Percentiles rank a stretch among this genome's conserved stretches.
These are phyloP conservation scores for Teratosphaeria destructans DNA, from an alignment of 2,329 filamentous ascomycete genomes.

Conservation along the genomic window DNA sequence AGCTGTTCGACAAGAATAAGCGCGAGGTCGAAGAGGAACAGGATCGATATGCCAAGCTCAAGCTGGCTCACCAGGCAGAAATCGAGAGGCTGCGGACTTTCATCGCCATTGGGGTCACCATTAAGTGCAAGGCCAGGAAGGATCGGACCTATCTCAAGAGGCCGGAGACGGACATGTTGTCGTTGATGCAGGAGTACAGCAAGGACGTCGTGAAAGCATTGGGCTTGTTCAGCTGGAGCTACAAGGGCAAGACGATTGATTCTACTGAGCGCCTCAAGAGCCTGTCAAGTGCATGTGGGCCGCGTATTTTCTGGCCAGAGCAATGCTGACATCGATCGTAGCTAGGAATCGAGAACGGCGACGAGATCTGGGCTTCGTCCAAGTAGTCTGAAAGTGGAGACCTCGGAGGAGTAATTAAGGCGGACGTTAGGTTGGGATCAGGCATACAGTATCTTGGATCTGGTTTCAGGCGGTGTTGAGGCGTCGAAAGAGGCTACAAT, in stretches of 20 bases:
- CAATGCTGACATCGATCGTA: background rate
- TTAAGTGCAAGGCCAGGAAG: constrained; percentile 1
- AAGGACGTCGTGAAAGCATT: background rate
- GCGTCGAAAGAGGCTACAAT: no score
- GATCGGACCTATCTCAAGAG: background rate
- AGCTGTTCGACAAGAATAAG: background rate
- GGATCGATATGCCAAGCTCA: background rate
- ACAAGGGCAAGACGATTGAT: background rate
- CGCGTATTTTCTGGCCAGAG: background rate
- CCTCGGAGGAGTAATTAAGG: no score
- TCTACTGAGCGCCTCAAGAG: background rate
- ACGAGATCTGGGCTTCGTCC: background rate
- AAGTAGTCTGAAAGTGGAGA: background rate
- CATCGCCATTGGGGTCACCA: background rate
- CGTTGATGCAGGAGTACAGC: background rate
- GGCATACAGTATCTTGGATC: no score
- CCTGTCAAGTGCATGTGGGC: background rate
- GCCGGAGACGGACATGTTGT: background rate
- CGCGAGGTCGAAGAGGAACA: background rate
- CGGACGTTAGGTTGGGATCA: no score
- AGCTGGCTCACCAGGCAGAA: background rate
- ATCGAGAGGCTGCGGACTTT: background rate
- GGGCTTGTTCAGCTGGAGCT: background rate
- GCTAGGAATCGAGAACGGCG: constrained; percentile 1
- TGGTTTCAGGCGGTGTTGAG: no score